Base-by-base conservation (phyloP, 148 eudicot genomes). In the Chenopodium album region DNA sequence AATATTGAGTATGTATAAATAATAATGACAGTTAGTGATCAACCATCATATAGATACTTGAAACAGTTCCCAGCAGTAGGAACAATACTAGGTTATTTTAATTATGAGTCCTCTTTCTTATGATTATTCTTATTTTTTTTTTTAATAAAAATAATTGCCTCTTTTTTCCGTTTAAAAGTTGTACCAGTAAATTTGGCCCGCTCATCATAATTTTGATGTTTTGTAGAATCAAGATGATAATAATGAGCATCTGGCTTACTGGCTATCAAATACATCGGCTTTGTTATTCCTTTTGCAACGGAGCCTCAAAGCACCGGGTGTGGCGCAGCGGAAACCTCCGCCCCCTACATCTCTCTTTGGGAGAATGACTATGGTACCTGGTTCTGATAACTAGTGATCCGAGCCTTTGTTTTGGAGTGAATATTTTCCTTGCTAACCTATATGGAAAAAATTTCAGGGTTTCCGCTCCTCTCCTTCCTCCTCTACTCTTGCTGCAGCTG, bases 381-480 rank as follows among this genome's bases (percentile, higher is more conserved):
- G 46, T 10, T 80, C 5, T 28, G 19, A 20, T 28, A 34, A 17
- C 14, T 75, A 29, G 19, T 50, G n/a, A 69, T 22, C 23, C 37
- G 26, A 68, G 41, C 29, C 12, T 28, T 79, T 70, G 28, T 60
- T 59, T 44, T 72, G 4, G 11, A 11, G 8, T 4, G 1, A 56
- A 56, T 3, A 2, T 69, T 13, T 32, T 80, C 31, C n/a, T n/a
- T 76, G 47, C 20, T 47, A 52, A 67, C 41, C 37, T 65, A 59
- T 48, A 60, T 26, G 60, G 62, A 52, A 74, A 71, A 64, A 17
- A 14, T 23, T 63, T 47, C 87, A 96, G 98, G 97, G 99, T 46
- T 96, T 96, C 79, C 94, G 98, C 47, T 94, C 98, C 37, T 95
- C 99, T 59, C 93, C 99, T 87, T 93, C 98, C 84, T 74, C 95